Conservation (phyloP, 2,329 filamentous ascomycete species). For the Fusarium concolor region DNA sequence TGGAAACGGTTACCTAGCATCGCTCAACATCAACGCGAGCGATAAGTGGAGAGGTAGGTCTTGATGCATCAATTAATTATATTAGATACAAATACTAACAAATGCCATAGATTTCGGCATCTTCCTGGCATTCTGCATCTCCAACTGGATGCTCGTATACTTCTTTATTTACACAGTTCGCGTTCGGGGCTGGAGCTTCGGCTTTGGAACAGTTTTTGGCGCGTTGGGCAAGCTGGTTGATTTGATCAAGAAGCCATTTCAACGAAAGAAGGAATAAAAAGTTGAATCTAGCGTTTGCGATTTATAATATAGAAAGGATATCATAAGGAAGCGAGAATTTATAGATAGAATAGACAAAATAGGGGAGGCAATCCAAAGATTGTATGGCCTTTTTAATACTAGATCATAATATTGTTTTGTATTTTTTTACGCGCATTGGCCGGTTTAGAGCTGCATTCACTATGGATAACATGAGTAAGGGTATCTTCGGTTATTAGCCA, state of each 20-base stretch:
- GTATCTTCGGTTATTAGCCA: no score
- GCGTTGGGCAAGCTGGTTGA: conserved; percentile 32
- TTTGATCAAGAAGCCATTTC: conserved; percentile 39
- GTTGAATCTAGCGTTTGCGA: neutral
- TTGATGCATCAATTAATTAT: neutral
- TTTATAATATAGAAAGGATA: neutral
- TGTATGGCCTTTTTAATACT: neutral
- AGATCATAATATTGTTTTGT: neutral
- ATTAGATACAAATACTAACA: neutral
- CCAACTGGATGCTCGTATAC: conserved; percentile 78
- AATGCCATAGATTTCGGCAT: conserved; percentile 68
- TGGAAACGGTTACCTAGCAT: conserved; percentile 71
- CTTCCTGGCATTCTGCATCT: conserved; percentile 76
- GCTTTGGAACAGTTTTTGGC: conserved; percentile 60
- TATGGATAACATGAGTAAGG: neutral
- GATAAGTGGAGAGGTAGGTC: conserved; percentile 70
- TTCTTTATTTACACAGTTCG: conserved; percentile 82
- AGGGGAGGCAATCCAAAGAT: neutral
- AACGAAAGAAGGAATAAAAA: conserved; percentile 25
- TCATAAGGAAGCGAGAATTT: neutral
- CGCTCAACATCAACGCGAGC: conserved; percentile 59
- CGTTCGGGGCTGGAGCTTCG: conserved; percentile 77
- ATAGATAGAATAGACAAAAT: neutral
- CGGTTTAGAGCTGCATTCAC: neutral
- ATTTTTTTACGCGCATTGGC: neutral